phyloP scores from a whole-genome alignment of 805 yeast genomes.

The Spathaspora hagerdaliae region DNA sequence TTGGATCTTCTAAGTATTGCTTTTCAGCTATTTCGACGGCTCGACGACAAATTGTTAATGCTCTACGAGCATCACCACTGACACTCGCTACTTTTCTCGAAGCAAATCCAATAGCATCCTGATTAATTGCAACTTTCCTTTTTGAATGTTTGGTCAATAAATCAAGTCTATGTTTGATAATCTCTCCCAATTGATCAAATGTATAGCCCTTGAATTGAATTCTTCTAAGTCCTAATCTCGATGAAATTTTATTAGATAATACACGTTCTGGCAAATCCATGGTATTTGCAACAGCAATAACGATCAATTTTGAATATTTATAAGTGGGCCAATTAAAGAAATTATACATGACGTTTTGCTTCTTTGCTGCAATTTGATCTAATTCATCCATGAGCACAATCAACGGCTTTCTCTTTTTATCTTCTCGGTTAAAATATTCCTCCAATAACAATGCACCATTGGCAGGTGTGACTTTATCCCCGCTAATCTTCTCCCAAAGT shows the following conservation, averaged over 20 bases:
- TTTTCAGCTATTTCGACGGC: slow-evolving; percentile 85
- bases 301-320: slow-evolving; percentile 71
- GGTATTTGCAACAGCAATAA: slow-evolving; percentile 92
- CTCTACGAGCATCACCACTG: slow-evolving; percentile 96
- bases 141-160: slow-evolving; percentile 27
- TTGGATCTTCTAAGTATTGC: slow-evolving; percentile 37
- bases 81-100: slow-evolving; percentile 93
- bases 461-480: slow-evolving; percentile 50
- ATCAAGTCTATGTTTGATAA: slow-evolving; percentile 69
- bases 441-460: slow-evolving; percentile 70
- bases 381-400: slow-evolving; percentile 87
- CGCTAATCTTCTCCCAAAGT: slow-evolving; percentile 73
- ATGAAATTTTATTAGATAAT: slow-evolving; percentile 82
- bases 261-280: slow-evolving; percentile 95
- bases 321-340: slow-evolving; percentile 97
- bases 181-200: slow-evolving; percentile 67
- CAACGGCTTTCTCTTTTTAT: slow-evolving; percentile 45
- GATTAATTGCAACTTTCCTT: slow-evolving; percentile 44
- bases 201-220: slow-evolving; percentile 88
- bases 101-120: slow-evolving; percentile 86
- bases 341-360: slow-evolving; percentile 87
- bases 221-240: slow-evolving; percentile 84
- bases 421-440: slow-evolving; percentile 50
- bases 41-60: slow-evolving; percentile 78
- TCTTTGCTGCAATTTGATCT: slow-evolving; percentile 82